Conservation (phyloP, 768 basidiomycete species). For the Termitomyces sp. region DNA sequence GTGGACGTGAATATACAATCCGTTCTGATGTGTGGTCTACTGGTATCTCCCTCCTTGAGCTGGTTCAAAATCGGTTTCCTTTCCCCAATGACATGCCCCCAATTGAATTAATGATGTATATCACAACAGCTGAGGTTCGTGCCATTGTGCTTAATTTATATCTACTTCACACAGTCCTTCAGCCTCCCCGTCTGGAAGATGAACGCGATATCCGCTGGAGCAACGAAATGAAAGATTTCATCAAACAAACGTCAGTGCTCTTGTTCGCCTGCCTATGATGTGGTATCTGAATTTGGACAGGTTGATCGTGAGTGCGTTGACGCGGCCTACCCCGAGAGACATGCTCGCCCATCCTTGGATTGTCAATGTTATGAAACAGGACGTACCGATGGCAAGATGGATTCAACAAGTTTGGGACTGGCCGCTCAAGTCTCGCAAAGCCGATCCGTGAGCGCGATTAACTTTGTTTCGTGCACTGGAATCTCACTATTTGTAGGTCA, state of each 20-base stretch:
- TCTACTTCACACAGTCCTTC: constrained; percentile 8
- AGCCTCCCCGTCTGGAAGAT: constrained; percentile 83
- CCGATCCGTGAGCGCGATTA: constrained; percentile 37
- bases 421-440: constrained; percentile 46
- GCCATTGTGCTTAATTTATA: not conserved
- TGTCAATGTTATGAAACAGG: constrained; percentile 64
- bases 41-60: constrained; percentile 89
- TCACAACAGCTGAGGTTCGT: constrained; percentile 72
- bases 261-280: not conserved
- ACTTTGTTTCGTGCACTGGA: not conserved
- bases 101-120: constrained; percentile 93
- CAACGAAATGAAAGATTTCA: constrained; percentile 87
- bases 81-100: constrained; percentile 88
- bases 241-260: constrained; percentile 68
- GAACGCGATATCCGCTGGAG: constrained; percentile 69
- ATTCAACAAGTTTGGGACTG: constrained; percentile 82
- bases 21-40: constrained; percentile 98
- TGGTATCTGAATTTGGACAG: constrained; percentile 8
- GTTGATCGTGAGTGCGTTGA: constrained; percentile 52
- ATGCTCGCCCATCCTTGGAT: constrained; percentile 87
- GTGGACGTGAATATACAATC: constrained; percentile 88
- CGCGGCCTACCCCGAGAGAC: constrained; percentile 77
- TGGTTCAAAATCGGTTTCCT: constrained; percentile 92
- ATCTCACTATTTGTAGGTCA: constrained; percentile 4
- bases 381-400: constrained; percentile 88